Evolutionary conservation across 176 grass and related monocot species (phyloP).

Genomic region (Ensete ventricosum): DNA sequence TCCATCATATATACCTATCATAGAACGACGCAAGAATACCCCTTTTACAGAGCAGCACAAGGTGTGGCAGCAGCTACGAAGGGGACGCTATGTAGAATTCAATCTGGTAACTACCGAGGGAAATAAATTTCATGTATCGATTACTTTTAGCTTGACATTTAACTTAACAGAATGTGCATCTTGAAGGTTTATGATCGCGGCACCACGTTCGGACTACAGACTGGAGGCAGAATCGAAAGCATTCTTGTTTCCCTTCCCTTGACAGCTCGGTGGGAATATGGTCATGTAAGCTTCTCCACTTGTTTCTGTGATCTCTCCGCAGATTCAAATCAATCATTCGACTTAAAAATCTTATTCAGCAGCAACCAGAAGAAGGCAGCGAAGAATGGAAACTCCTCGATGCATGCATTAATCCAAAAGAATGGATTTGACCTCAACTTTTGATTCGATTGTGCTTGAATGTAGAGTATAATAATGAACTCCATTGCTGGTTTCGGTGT

Average conservation of each 20-base stretch:
- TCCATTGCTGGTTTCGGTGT: no score
- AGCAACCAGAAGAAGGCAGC: conserved; percentile 83
- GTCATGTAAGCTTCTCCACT: conserved; percentile 60
- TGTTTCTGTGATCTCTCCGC: background rate
- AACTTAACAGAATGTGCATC: background rate
- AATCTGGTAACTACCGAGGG: conserved; percentile 49
- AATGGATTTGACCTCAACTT: conserved; percentile 52
- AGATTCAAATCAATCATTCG: no score
- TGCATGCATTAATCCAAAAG: conserved; percentile 85
- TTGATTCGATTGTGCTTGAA: no score
- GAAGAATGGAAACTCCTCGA: conserved; percentile 95
- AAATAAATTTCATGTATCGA: background rate
- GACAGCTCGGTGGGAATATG: conserved; percentile 81
- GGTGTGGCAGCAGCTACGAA: conserved; percentile 85
- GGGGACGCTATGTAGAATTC: conserved; percentile 95
- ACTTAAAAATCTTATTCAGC: background rate
- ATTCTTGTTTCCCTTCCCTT: conserved; percentile 91
- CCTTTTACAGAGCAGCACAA: conserved; percentile 87
- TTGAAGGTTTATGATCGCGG: conserved; percentile 86
- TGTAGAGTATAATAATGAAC: no score
- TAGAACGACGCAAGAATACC: conserved; percentile 73
- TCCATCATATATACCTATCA: conserved; percentile 79
- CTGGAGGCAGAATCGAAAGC: conserved; percentile 91
- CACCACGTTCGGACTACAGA: conserved; percentile 91
- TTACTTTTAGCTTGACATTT: no score